Evolutionary conservation across 2,329 filamentous ascomycete species (phyloP), one percentile per base, ranked within the genome.

Genomic region (Ceratocystis lukuohia): DNA sequence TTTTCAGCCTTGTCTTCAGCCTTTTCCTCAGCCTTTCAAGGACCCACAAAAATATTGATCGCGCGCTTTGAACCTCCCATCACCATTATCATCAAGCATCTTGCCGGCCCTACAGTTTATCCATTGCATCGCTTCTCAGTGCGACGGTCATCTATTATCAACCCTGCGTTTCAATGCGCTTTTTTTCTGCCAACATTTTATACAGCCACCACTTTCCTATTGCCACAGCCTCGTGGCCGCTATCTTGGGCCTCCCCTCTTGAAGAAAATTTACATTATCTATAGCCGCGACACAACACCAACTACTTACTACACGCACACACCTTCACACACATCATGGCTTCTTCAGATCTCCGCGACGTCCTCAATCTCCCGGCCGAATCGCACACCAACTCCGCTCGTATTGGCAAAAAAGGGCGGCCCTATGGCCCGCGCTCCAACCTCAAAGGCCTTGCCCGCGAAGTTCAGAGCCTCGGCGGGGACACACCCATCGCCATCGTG

Each of bases 321-420:
- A 17, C 25, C 8, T 15, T 8, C 50, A 7, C 12, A 3, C 28
- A 45, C 72, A 79, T 72, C 70, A 89, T 89, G 86, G 81, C 87
- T 69, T 87, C 87, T 69, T 83, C 86, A 75, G 91, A 96, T 80
- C 84, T 95, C 71, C 90, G 89, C 78, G 91, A 96, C 75, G 89
- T 96, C 74, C 85, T 96, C 73, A 90, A 92, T 75, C 80, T 96
- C 74, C 87, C 87, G 62, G 79, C 85, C 71, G 86, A 85, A 41
- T 76, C 78, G 68, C 71, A 77, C 63, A 72, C 77, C 63, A 77
- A 76, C 64, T 73, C 53, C 1, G 6, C 79, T 65, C 78, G 87
- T 69, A 84, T 86, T 50, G 77, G 83, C 56, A 95, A 94, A 78
- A 92, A 93, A 74, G 85, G 87, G 71, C 91, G 88, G 74, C 78